Evolutionary conservation across 768 basidiomycete genomes (phyloP).

Genomic region (Obba rivulosa): DNA sequence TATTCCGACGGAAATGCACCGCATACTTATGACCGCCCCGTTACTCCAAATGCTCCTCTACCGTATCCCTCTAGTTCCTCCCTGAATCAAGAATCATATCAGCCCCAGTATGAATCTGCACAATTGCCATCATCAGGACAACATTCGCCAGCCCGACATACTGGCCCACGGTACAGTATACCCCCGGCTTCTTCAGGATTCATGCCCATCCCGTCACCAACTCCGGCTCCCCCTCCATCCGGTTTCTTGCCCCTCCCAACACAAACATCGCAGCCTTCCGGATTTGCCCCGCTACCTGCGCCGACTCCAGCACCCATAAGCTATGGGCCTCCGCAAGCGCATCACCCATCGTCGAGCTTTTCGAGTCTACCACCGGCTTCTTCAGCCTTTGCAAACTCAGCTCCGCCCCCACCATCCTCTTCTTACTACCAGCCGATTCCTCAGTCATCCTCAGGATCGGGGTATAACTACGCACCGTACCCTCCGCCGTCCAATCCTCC

Average conservation of each 20-base stretch:
- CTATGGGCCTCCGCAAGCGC: conserved; percentile 17
- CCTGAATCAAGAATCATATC: conserved; percentile 35
- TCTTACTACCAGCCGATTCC: conserved; percentile 11
- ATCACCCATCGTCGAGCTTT: conserved; percentile 18
- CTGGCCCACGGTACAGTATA: conserved; percentile 60
- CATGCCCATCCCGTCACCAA: conserved; percentile 42
- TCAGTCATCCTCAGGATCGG: conserved; percentile 7
- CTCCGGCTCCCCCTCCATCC: conserved; percentile 31
- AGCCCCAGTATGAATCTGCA: conserved; percentile 40
- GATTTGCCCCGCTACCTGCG: conserved; percentile 16
- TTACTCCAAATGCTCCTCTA: conserved; percentile 26
- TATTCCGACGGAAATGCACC: conserved; percentile 28
- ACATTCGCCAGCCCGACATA: conserved; percentile 24
- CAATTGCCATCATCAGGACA: conserved; percentile 29
- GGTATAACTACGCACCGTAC: conserved; percentile 20
- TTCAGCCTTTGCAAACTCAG: conserved; percentile 1
- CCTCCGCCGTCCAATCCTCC: conserved; percentile 7
- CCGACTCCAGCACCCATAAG: conserved; percentile 18
- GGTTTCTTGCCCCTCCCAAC: conserved; percentile 23
- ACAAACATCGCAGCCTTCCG: conserved; percentile 17
- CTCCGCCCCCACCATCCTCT: conserved; percentile 1
- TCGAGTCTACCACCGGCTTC: conserved; percentile 7
- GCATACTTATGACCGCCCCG: conserved; percentile 33
- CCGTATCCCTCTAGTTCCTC: conserved; percentile 28
- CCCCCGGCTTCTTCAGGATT: conserved; percentile 68